Evolutionary conservation across 1,284 basidiomycete species (phyloP), one percentile per base, ranked within the genome.

Genomic region (Cutaneotrichosporon cutaneum): DNA sequence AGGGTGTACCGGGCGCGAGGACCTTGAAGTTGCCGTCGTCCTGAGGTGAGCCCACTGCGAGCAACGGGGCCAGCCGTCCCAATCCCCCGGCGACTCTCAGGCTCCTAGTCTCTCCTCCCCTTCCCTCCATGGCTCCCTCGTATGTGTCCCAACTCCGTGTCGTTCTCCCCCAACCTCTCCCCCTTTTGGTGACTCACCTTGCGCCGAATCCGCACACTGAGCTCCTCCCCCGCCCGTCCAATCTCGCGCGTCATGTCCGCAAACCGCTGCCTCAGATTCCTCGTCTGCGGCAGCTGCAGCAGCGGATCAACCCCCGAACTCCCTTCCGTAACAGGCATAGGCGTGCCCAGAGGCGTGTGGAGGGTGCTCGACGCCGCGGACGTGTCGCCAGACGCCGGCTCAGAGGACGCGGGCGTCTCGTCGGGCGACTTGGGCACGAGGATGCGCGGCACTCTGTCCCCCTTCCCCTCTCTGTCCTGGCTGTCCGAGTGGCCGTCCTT

Each of bases 1-100:
- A 78, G 0, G 78, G 78, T 9, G 76, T 80, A 16, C 78, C 78
- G 0, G 78, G 78, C 32, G 78, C 78, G 73, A 57, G 42, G 59
- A 63, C 61, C 47, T 59, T 58, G 42, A 55, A 61, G 35, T 59
- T 60, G 3, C 65, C 62, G 22, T 63, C 62, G 9, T 22, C 62
- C 63, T 60, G 35, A 9, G 7, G 22, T 58, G 24, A 48, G 44
- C 22, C n/a, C n/a, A n/a, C n/a, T n/a, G n/a, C n/a, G n/a, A n/a
- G n/a, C n/a, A n/a, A n/a, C n/a, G n/a, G n/a, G n/a, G n/a, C n/a
- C n/a, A n/a, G n/a, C n/a, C n/a, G n/a, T n/a, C n/a, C n/a, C n/a
- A n/a, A n/a, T n/a, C n/a, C n/a, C n/a, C n/a, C n/a, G n/a, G n/a
- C n/a, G n/a, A 22, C 7, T 45, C 30, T 30, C 30, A 5, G 30